Evolutionary conservation across 208 protist species (phyloP).

Genomic region (Sergeia podlipaevii): DNA sequence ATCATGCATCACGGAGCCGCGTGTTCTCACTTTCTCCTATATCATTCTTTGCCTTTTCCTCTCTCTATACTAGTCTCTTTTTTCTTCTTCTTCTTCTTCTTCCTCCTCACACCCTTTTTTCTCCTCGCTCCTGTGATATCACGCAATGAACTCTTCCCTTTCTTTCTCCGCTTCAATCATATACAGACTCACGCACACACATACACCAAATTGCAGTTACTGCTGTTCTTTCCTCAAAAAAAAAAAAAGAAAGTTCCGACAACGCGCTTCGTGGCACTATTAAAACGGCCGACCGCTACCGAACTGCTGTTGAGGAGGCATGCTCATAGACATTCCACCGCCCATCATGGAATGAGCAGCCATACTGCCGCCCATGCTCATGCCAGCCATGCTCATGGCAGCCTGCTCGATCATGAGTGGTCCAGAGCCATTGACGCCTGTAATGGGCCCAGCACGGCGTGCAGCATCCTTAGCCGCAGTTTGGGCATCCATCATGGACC

Average conservation of each 20-base stretch:
- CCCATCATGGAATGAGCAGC: constrained; percentile 6
- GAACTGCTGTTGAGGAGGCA: constrained; percentile 47
- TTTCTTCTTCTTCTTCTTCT: too few relatives aligned
- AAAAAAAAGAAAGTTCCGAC: not conserved
- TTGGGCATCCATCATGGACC: constrained; percentile 75
- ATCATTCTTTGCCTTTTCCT: too few relatives aligned
- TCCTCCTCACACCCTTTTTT: not conserved
- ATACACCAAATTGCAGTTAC: constrained; percentile 1
- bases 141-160: not conserved
- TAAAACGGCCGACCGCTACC: constrained; percentile 62
- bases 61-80: too few relatives aligned
- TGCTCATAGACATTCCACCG: constrained; percentile 20
- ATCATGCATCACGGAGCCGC: too few relatives aligned
- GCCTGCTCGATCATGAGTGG: constrained; percentile 78
- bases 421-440: constrained; percentile 16
- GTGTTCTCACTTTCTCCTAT: too few relatives aligned
- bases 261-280: not conserved
- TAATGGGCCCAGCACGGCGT: constrained; percentile 45
- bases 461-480: constrained; percentile 83
- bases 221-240: constrained; percentile 4
- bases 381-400: constrained; percentile 15
- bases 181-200: not conserved
- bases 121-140: too few relatives aligned
- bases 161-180: constrained; percentile 1
- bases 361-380: constrained; percentile 3